Evolutionary conservation across 306 rosid species (phyloP), one percentile per base, ranked within the genome.

Genomic region (Prinsepia uniflora): DNA sequence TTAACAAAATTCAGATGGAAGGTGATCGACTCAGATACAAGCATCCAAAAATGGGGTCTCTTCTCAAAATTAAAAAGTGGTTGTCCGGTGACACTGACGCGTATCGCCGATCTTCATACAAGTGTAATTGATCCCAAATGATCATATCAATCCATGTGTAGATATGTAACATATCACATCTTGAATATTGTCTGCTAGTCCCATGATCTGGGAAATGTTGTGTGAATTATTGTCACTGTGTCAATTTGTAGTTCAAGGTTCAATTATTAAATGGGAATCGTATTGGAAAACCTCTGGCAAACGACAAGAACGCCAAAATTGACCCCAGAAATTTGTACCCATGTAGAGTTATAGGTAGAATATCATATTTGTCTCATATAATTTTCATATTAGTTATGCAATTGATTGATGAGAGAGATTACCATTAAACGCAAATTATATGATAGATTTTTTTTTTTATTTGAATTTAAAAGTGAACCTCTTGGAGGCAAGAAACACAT

Each of bases 1-100:
- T 10, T 56, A 4, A 56, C 1, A 10, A 56, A 58, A 54, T 56
- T 63, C 77, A 90, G 96, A 82, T 90, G 97, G 93, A 74, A 85
- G 85, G 94, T 87, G 73, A 77, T 67, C 6, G 87, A 93, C 77
- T 55, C 82, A 3, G 92, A 88, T 81, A 67, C 90, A 0, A 93
- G 96, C 80, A 87, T 83, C 55, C 83, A 93, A 72, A 93, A 93
- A 77, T 81, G 90, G 78, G 89, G 92, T 0, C 74, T 93, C 57
- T 88, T 93, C 74, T 78, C 94, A 7, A 90, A 78, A 76, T 71
- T 93, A 54, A 87, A 65, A 74, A 88, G 85, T 15, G 96, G 98
- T 1, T 93, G 89, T 65, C 98, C 96, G 0, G 75, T 93, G 9
- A 76, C 36, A 19, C 71, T 93, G 74, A 85, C 82, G 15, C 73